These are phyloP conservation scores for Pinus tabuliformis DNA, from an alignment of 75 land plant genomes.

Conservation along the genomic window DNA sequence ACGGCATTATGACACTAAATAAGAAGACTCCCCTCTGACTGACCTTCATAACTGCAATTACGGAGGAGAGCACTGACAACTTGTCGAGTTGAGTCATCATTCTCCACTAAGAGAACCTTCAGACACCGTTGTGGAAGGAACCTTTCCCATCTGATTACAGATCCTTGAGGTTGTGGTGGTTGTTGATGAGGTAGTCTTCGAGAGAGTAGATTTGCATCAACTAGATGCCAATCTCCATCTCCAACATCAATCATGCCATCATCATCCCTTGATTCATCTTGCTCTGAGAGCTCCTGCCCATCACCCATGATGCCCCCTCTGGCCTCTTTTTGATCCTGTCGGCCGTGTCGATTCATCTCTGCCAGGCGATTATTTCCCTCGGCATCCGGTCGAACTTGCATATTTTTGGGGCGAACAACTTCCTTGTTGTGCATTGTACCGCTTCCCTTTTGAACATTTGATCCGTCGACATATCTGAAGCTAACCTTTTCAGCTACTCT, in stretches of 20 bases:
- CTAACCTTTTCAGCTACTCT: neutral
- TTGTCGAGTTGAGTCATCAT: conserved; percentile 88
- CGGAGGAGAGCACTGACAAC: conserved; percentile 86
- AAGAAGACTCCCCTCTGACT: neutral
- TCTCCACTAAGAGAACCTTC: conserved; percentile 86
- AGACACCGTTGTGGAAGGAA: conserved; percentile 72
- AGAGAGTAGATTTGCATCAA: conserved; percentile 4
- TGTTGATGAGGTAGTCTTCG: conserved; percentile 13
- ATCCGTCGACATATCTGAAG: neutral
- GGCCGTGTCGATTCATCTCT: conserved; percentile 15
- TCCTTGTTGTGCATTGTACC: conserved; percentile 17
- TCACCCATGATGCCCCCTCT: conserved; percentile 22
- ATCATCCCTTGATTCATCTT: conserved; percentile 27
- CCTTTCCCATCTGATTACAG: conserved; percentile 72
- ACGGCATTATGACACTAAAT: too few species aligned
- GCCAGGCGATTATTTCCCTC: neutral
- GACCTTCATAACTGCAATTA: conserved; percentile 94
- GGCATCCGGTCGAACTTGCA: conserved; percentile 9
- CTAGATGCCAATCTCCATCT: conserved; percentile 20
- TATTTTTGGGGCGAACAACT: neutral
- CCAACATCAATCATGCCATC: conserved; percentile 16
- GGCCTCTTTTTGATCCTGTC: conserved; percentile 17
- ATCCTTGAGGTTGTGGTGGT: conserved; percentile 34
- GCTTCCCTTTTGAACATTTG: conserved; percentile 13
- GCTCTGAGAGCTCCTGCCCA: conserved; percentile 29